Percentiles rank a stretch among this genome's conserved stretches.
These are phyloP conservation scores for Candida gigantensis DNA, from an alignment of 1,139 yeast species.

Conservation along the genomic window DNA sequence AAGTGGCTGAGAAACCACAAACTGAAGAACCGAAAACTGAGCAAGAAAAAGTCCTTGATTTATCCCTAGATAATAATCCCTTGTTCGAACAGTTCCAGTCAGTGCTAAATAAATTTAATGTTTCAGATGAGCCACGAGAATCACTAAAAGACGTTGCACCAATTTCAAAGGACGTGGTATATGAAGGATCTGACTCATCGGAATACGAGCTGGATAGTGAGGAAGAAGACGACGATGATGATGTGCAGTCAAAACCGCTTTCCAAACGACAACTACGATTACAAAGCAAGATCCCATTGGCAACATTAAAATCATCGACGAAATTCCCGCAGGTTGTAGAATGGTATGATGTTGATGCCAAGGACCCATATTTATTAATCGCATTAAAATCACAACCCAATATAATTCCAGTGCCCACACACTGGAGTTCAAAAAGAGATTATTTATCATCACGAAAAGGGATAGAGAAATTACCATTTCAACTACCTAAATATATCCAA, in stretches of 20 bases:
- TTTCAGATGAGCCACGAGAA: conserved; percentile 13
- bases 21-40: neutral
- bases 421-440: conserved; percentile 83
- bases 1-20: too few species aligned
- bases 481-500: conserved; percentile 72
- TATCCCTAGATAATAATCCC: conserved; percentile 22
- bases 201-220: neutral
- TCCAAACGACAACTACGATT: conserved; percentile 48
- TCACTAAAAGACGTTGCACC: neutral
- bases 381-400: conserved; percentile 67
- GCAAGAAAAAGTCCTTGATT: conserved; percentile 2
- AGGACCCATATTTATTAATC: conserved; percentile 69
- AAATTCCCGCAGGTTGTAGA: conserved; percentile 74
- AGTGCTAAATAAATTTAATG: conserved; percentile 45
- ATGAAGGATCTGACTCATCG: conserved; percentile 1
- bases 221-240: conserved; percentile 6
- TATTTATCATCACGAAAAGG: conserved; percentile 74
- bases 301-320: conserved; percentile 63
- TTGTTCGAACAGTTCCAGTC: conserved; percentile 40
- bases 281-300: conserved; percentile 61
- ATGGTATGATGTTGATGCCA: conserved; percentile 85
- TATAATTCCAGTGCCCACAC: conserved; percentile 74
- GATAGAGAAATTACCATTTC: conserved; percentile 70
- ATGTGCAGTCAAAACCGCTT: conserved; percentile 5
- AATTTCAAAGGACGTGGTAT: neutral